Conservation (phyloP, 2,329 filamentous ascomycete genomes). For the Claviceps arundinis region DNA sequence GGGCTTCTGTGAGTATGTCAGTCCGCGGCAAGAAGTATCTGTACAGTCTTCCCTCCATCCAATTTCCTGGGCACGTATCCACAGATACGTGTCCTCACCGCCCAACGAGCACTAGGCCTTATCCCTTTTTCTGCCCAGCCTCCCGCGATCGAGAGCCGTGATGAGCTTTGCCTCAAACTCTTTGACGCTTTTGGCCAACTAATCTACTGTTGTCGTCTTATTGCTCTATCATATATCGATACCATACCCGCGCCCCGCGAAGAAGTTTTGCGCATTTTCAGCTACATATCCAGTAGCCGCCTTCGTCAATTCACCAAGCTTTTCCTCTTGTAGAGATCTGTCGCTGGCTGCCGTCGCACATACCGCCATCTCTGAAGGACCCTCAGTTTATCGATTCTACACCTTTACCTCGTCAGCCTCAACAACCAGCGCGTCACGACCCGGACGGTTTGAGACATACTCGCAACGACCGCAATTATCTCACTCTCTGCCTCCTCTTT, state of each 20-base stretch:
- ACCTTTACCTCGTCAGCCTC: background rate
- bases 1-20: too few species aligned
- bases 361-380: background rate
- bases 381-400: background rate
- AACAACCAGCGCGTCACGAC: too few species aligned
- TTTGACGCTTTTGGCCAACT: conserved; percentile 1
- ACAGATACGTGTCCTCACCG: conserved; percentile 5
- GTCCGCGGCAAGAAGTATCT: background rate
- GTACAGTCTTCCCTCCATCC: background rate
- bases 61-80: background rate
- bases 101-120: conserved; percentile 5
- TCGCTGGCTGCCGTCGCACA: background rate
- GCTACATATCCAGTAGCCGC: background rate
- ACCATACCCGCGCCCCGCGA: background rate
- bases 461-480: background rate
- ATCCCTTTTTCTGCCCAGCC: conserved; percentile 9
- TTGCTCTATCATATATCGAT: background rate
- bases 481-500: background rate
- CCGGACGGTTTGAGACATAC: background rate
- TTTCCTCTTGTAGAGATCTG: background rate
- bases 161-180: conserved; percentile 8
- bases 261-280: conserved; percentile 1
- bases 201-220: background rate
- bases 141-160: conserved; percentile 5
- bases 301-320: background rate